phyloP scores from a whole-genome alignment of 2,329 filamentous ascomycete genomes.

The Colletotrichum coccodes region DNA sequence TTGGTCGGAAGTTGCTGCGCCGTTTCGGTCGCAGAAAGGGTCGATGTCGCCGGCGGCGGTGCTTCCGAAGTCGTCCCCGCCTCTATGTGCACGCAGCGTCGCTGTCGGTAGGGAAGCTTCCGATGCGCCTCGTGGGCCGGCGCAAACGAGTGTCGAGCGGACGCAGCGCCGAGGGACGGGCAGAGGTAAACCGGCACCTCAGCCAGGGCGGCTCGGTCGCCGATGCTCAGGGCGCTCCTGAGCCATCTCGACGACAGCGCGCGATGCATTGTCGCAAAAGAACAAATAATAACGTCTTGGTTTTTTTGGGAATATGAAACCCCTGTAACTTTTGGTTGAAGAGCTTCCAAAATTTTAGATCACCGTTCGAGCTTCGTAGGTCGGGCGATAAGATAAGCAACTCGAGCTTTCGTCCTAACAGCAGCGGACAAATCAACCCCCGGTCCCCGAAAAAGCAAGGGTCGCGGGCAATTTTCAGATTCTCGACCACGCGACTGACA shows the following conservation, averaged over 20 bases:
- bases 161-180: constrained; percentile 40
- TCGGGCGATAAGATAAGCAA: constrained; percentile 6
- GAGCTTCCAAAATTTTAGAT: constrained; percentile 21
- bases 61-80: background rate
- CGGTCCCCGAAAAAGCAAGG: constrained; percentile 26
- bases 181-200: constrained; percentile 61
- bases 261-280: constrained; percentile 51
- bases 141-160: constrained; percentile 22
- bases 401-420: background rate
- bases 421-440: constrained; percentile 22
- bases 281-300: background rate
- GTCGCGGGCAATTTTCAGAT: constrained; percentile 34
- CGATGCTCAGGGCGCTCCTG: constrained; percentile 52
- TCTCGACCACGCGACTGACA: constrained; percentile 23
- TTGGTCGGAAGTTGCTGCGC: constrained; percentile 3
- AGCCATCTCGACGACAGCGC: constrained; percentile 55
- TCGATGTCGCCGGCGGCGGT: background rate
- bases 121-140: constrained; percentile 31
- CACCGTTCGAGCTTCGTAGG: constrained; percentile 2
- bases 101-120: constrained; percentile 29
- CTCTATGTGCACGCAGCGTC: constrained; percentile 41
- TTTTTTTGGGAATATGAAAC: background rate
- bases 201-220: constrained; percentile 46
- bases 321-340: background rate
- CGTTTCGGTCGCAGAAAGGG: background rate